These are phyloP conservation scores for Aspergillus persii DNA, from an alignment of 2,329 filamentous ascomycete genomes.

Conservation along the genomic window DNA sequence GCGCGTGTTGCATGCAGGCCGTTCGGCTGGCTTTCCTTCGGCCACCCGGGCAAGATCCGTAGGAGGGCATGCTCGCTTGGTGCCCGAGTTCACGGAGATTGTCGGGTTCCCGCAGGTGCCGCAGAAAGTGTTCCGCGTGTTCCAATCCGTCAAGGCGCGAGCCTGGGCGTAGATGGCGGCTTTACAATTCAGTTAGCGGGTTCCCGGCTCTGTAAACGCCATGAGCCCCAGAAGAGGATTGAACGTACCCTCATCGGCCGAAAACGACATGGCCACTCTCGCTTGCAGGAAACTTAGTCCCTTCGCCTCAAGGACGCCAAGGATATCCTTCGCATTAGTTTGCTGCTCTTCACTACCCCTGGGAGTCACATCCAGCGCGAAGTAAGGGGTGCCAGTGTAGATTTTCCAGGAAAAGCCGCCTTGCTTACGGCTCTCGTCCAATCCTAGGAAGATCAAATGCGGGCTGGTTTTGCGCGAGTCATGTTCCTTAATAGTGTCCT, in stretches of 20 bases:
- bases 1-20: slow-evolving; percentile 74
- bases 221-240: not conserved
- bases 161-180: slow-evolving; percentile 90
- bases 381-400: slow-evolving; percentile 79
- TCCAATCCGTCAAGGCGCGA: slow-evolving; percentile 89
- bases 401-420: slow-evolving; percentile 47
- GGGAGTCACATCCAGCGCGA: slow-evolving; percentile 85
- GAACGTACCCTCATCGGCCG: slow-evolving; percentile 58
- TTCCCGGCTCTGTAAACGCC: not conserved
- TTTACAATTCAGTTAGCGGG: slow-evolving; percentile 35
- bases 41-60: slow-evolving; percentile 37
- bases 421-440: slow-evolving; percentile 64
- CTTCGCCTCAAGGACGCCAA: slow-evolving; percentile 57
- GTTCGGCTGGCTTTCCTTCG: slow-evolving; percentile 37
- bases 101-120: slow-evolving; percentile 82
- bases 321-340: slow-evolving; percentile 54
- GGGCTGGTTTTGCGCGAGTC: slow-evolving; percentile 68
- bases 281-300: slow-evolving; percentile 67
- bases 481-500: slow-evolving; percentile 68
- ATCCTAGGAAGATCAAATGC: slow-evolving; percentile 77
- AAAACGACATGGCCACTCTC: slow-evolving; percentile 60
- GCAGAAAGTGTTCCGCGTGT: slow-evolving; percentile 87
- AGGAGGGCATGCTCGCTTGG: slow-evolving; percentile 46
- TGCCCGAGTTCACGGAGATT: slow-evolving; percentile 50
- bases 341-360: slow-evolving; percentile 61